Evolutionary conservation across 768 basidiomycete species (phyloP), one percentile per base, ranked within the genome.

Genomic region (Hortiboletus campestris): DNA sequence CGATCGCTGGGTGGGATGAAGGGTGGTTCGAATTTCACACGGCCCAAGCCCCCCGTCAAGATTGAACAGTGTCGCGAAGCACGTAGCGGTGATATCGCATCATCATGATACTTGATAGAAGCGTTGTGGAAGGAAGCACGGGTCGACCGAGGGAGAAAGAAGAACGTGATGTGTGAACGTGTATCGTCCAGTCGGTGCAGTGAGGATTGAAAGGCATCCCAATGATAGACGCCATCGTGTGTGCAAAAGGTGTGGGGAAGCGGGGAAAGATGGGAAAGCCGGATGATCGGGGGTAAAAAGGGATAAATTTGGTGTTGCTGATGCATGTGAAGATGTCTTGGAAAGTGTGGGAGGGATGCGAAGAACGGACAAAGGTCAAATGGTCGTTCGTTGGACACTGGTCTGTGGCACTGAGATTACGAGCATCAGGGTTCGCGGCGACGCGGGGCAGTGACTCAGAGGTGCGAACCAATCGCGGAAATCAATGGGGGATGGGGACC

Each of bases 61-160:
- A 53, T 39, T 16, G 56, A 34, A 61, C 29, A 12, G 49, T 19
- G 52, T 52, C 35, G 34, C 28, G 57, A 57, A 46, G 40, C 45
- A n/a, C 4, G 49, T 48, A 39, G 50, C 43, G 61, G 65, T 45
- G 55, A 65, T 61, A 57, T 55, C 57, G 51, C 38, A 63, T 45
- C 3, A 58, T 63, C 64, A 71, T 57, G 60, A 54, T 38, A 56
- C 31, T 46, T 44, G 41, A 59, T 55, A 16, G 59, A 58, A 57
- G 67, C 45, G 9, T 40, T 50, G 60, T 58, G 68, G 62, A 52
- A 60, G 54, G 69, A 71, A 69, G 62, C 39, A 53, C 40, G 46
- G 10, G 28, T 38, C 56, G 62, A 63, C 61, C 55, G 55, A 63
- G 35, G 25, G 25, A 25, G 25, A 25, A 25, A 47, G 51, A 53